Percentiles rank a stretch among this genome's conserved stretches.
Evolutionary conservation across 1,284 basidiomycete species (phyloP).

Genomic region (Schizopora paradoxa): DNA sequence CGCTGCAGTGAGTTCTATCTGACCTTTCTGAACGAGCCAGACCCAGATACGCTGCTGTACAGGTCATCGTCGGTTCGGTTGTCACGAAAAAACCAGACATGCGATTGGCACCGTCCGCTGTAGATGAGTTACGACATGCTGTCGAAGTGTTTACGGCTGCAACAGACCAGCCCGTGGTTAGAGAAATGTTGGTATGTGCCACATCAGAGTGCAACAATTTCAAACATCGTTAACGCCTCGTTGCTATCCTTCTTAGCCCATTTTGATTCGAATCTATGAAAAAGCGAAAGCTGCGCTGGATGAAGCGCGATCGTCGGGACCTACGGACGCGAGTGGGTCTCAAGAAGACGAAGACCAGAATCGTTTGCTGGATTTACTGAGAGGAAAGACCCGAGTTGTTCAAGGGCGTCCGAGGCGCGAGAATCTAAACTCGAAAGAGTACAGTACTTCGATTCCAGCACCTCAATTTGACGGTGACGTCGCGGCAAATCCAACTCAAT

Average conservation of each 20-base stretch:
- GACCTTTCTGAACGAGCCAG: neutral
- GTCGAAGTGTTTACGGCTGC: slow-evolving; percentile 18
- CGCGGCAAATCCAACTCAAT: no score
- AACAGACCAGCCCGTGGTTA: slow-evolving; percentile 14
- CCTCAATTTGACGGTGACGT: no score
- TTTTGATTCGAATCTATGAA: slow-evolving; percentile 6
- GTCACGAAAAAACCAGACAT: neutral
- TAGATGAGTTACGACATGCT: slow-evolving; percentile 19
- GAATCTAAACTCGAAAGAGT: no score
- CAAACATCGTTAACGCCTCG: no score
- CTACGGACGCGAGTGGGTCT: no score
- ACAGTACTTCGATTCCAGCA: no score
- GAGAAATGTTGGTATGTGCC: slow-evolving; percentile 9
- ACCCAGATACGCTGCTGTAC: neutral
- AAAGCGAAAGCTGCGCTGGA: slow-evolving; percentile 6
- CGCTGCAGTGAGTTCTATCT: slow-evolving; percentile 7
- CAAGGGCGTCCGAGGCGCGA: no score
- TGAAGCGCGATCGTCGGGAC: no score
- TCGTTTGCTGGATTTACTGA: slow-evolving; percentile 4
- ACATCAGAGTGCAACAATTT: no score
- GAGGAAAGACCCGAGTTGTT: slow-evolving; percentile 7
- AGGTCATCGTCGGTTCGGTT: slow-evolving; percentile 11
- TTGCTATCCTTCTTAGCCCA: slow-evolving; percentile 8
- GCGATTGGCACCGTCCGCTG: slow-evolving; percentile 12
- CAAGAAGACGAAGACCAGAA: no score